Base-by-base conservation (phyloP, 768 basidiomycete species). In the Paxillus rubicundulus region DNA sequence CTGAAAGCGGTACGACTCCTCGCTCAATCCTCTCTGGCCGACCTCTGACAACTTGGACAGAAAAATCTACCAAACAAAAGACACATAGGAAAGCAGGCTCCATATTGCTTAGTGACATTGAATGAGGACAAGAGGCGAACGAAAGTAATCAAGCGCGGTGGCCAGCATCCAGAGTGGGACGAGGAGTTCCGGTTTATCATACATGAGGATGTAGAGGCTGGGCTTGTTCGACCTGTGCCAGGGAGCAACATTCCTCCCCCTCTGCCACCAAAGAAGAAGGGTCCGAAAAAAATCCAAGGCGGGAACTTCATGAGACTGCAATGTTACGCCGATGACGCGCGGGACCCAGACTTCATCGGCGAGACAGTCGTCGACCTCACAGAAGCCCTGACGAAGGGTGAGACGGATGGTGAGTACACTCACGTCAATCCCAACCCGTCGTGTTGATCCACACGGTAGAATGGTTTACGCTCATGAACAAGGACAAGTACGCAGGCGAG, bases 111-210 rank as follows among this genome's bases (percentile, higher is more conserved):
- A 20, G 80, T 96, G 21, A 75, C 78, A 4, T 74, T 94, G 47
- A 87, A 91, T 64, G 84, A 85, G 45, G 87, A 94, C 70, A 94
- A 86, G 63, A 82, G 86, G 53, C 80, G 90, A 47, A 98, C 96
- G 5, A 92, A 88, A 68, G 85, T 92, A n/a, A 87, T 98, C 68
- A 95, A 91, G 67, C 87, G 92, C 28, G 97, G 97, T 45, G 97
- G 97, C 16, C 97, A 99, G 68, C 94, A 97, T 69, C 97, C 97
- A 5, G 93, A 93, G 72, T 99, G 97, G 95, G 97, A 99, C 66
- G 94, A 97, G 62, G 97, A 99, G 72, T 77, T 98, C 63, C 86
- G 97, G 39, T 98, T 98, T 71, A 85, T 87, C 21, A 75, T 99
- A 41, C 82, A 77, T 57, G 95, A 98, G 65, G 92, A 92, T 57